phyloP scores from a whole-genome alignment of 176 grass and related monocot species.

The Carex parvula region DNA sequence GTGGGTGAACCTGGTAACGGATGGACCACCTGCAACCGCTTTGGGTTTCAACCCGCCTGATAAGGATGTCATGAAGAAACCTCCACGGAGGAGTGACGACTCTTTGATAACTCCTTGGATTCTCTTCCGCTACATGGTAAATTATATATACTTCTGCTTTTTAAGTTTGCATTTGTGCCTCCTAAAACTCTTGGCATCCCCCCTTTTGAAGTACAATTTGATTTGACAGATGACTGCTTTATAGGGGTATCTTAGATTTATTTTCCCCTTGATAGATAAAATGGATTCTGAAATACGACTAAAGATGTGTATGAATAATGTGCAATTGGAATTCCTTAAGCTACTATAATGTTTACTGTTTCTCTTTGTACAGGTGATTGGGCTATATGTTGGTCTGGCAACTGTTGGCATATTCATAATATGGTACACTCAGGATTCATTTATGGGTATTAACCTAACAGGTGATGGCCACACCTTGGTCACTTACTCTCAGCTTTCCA shows the following conservation, averaged over 20 bases:
- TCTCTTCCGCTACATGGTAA: slow-evolving; percentile 97
- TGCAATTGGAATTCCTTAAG: neutral
- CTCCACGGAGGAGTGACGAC: slow-evolving; percentile 79
- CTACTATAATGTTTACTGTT: slow-evolving; percentile 5
- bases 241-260: neutral
- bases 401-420: slow-evolving; percentile 89
- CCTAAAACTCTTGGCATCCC: neutral
- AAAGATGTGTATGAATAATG: neutral
- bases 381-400: slow-evolving; percentile 84
- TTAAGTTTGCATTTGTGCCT: neutral
- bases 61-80: slow-evolving; percentile 93
- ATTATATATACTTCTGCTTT: slow-evolving; percentile 1
- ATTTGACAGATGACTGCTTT: neutral
- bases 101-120: slow-evolving; percentile 96
- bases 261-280: neutral
- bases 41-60: slow-evolving; percentile 96
- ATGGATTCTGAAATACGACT: neutral
- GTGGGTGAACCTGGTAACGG: slow-evolving; percentile 98
- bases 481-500: slow-evolving; percentile 72
- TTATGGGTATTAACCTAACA: slow-evolving; percentile 84
- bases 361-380: slow-evolving; percentile 69
- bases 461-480: slow-evolving; percentile 86
- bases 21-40: slow-evolving; percentile 97
- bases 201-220: too few species aligned
- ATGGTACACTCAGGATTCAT: slow-evolving; percentile 89